Base-by-base conservation (phyloP, 1,139 yeast species). In the Kurtzmaniella natalensis region DNA sequence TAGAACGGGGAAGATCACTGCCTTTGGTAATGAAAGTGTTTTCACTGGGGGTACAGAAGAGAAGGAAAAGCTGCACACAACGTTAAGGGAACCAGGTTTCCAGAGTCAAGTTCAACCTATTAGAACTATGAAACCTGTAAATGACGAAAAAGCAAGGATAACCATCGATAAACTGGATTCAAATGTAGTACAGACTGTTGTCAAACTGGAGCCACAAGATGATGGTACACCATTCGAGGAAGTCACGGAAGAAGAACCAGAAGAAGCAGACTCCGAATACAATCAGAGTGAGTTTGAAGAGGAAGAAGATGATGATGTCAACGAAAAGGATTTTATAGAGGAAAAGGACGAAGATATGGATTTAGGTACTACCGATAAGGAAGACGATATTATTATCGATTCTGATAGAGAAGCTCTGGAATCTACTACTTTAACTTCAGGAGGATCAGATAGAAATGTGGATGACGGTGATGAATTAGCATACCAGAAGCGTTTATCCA, bases 1-100 rank as follows among this genome's bases (percentile, higher is more conserved):
- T 1, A 68, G 98, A 43, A 89, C 89, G 0, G 99, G 99, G 27
- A 81, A 87, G 53, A 78, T 88, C 37, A 92, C 99, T 0, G 98
- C 98, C 0, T 92, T 92, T 64, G 95, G 96, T 8, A 78, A 77
- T 28, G 66, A 77, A 14, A 67, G 72, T 24, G 76, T 73, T 4
- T 85, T 85, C 42, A 59, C 52, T 27, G 58, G 52, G 31, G 53
- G 42, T 7, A 25, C 22, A 3, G 37, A 33, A 3, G 37, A 38
- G 7, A 43, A 39, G 9, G 32, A 25, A 7, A 50, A 46, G 37
- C 63, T 68, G 36, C 70, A 63, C 45, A 57, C 55, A 28, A 44
- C 50, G 36, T 49, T 68, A 28, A 43, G 66, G 28, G 60, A 57
- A 14, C 74, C 73, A 0, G 74, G 74, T 4, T 59, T 67, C 39